A percentile compares a stretch with the other conserved stretches of the same genome.
Evolutionary conservation across 805 yeast species (phyloP).

Genomic region (Wickerhamiella brachini): DNA sequence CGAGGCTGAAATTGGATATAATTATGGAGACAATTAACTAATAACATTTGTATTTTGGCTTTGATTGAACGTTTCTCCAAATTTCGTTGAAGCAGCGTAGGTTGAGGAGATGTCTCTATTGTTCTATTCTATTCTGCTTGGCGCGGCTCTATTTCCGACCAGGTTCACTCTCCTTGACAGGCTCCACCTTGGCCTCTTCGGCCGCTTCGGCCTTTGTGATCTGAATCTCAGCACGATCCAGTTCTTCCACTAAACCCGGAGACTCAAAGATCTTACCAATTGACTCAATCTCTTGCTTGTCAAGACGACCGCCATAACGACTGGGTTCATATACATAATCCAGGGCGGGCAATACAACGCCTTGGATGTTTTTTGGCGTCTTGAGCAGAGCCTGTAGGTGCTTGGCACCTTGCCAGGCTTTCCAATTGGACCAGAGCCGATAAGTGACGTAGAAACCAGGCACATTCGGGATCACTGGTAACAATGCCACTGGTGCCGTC

Average conservation of each 20-base stretch:
- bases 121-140: no score
- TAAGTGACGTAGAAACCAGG: slow-evolving; percentile 82
- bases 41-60: no score
- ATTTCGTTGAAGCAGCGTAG: no score
- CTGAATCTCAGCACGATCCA: slow-evolving; percentile 10
- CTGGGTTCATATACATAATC: slow-evolving; percentile 4
- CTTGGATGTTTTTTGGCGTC: slow-evolving; percentile 26
- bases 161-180: no score
- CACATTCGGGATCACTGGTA: slow-evolving; percentile 82
- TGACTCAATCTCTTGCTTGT: not conserved
- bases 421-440: slow-evolving; percentile 71
- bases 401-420: slow-evolving; percentile 60
- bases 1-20: no score
- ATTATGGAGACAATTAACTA: no score
- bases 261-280: slow-evolving; percentile 8
- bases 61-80: no score
- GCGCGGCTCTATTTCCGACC: no score
- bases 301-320: not conserved
- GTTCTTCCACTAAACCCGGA: slow-evolving; percentile 8
- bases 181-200: no score
- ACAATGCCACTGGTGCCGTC: slow-evolving; percentile 61
- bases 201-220: not conserved
- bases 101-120: no score
- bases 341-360: slow-evolving; percentile 13
- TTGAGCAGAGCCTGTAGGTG: slow-evolving; percentile 49